Percentiles rank a stretch among this genome's conserved stretches.
phyloP scores from a whole-genome alignment of 2,329 filamentous ascomycete species.

The Aurifilum marmelostoma region DNA sequence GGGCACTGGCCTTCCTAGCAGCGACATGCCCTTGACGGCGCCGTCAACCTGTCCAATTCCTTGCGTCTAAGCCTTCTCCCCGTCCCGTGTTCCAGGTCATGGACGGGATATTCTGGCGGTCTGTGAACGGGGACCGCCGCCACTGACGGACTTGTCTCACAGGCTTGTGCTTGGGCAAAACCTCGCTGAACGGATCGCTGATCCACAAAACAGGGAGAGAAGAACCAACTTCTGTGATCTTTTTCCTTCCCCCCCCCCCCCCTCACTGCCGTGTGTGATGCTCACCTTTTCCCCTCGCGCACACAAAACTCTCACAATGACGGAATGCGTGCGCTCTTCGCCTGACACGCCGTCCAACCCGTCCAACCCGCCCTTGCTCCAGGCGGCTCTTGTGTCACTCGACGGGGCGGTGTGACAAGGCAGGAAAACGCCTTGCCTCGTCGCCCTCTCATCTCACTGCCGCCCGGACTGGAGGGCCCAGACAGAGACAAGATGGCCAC shows the following conservation, averaged over 20 bases:
- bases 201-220: not conserved
- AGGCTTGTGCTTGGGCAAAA: not conserved
- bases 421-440: not conserved
- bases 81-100: not conserved
- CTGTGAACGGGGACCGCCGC: too few relatives aligned
- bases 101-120: not conserved
- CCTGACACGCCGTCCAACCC: not conserved
- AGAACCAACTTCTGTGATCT: not conserved
- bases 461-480: not conserved
- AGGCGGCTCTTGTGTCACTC: not conserved
- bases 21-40: not conserved
- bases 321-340: not conserved
- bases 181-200: not conserved
- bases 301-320: not conserved
- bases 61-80: not conserved
- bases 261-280: not conserved
- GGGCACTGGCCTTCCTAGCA: not conserved
- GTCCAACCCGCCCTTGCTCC: not conserved
- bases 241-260: too few relatives aligned
- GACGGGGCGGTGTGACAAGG: not conserved
- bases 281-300: not conserved
- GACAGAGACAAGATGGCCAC: not conserved
- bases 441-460: too few relatives aligned
- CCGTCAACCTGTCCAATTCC: not conserved
- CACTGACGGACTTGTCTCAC: not conserved